These are phyloP conservation scores for Boletus sensibilis DNA, from an alignment of 768 basidiomycete genomes.

Conservation along the genomic window DNA sequence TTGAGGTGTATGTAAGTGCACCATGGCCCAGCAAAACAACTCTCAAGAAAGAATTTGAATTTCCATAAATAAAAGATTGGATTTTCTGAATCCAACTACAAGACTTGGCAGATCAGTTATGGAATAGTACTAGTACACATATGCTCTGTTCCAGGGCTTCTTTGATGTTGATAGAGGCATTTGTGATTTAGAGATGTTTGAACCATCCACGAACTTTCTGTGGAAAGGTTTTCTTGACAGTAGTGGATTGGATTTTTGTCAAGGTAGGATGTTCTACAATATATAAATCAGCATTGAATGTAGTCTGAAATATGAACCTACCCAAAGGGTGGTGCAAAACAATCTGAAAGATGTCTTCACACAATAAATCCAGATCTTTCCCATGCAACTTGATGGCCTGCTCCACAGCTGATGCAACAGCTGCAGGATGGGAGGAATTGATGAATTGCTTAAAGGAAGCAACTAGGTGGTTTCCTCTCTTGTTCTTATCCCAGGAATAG, in stretches of 20 bases:
- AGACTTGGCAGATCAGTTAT: too few relatives aligned
- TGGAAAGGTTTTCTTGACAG: not conserved
- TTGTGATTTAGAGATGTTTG: too few relatives aligned
- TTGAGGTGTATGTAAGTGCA: too few relatives aligned
- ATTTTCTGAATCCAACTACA: too few relatives aligned
- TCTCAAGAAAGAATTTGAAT: too few relatives aligned
- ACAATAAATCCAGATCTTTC: not conserved
- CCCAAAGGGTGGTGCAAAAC: not conserved
- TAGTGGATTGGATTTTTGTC: too few relatives aligned
- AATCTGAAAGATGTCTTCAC: not conserved
- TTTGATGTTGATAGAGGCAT: fast-evolving
- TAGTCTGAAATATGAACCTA: not conserved
- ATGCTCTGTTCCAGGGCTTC: too few relatives aligned
- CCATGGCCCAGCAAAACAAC: too few relatives aligned
- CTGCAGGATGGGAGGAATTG: not conserved
- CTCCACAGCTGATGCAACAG: not conserved
- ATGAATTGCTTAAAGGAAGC: not conserved
- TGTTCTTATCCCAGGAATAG: not conserved
- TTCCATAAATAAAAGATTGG: too few relatives aligned
- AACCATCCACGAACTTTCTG: not conserved
- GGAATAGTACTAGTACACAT: too few relatives aligned
- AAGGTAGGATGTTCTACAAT: not conserved
- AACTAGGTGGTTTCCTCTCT: not conserved
- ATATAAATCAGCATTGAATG: not conserved
- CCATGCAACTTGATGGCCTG: not conserved